Percentiles rank a stretch among this genome's conserved stretches.
These are phyloP conservation scores for Termitomyces sp. DNA, from an alignment of 768 basidiomycete genomes.

Conservation along the genomic window DNA sequence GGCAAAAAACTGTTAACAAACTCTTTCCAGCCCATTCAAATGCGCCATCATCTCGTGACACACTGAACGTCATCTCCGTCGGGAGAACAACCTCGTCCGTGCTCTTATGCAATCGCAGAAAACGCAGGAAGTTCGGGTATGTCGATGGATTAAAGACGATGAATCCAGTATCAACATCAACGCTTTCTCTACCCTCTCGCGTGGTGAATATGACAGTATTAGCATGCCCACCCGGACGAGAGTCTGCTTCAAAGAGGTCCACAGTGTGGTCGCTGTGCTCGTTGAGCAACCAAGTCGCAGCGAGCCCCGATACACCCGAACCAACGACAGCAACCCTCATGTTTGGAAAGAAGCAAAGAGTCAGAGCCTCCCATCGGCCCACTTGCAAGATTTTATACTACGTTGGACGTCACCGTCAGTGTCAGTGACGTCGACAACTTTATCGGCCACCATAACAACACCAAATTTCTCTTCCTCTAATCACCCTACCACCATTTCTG, in stretches of 20 bases:
- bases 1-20: constrained; percentile 60
- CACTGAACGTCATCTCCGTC: constrained; percentile 76
- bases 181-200: constrained; percentile 25
- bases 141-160: constrained; percentile 75
- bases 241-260: constrained; percentile 66
- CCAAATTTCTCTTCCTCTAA: not conserved
- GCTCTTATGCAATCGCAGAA: constrained; percentile 40
- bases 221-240: constrained; percentile 69
- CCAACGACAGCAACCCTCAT: constrained; percentile 74
- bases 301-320: constrained; percentile 75
- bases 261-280: constrained; percentile 72
- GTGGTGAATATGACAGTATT: constrained; percentile 59
- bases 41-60: constrained; percentile 61
- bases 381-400: not conserved
- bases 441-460: not conserved
- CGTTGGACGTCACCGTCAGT: not conserved
- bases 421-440: too few relatives aligned
- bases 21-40: constrained; percentile 80
- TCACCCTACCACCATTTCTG: not conserved
- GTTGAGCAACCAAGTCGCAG: constrained; percentile 72
- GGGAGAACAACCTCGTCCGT: constrained; percentile 43
- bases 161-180: constrained; percentile 63
- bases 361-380: not conserved
- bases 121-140: constrained; percentile 76
- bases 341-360: not conserved